phyloP scores from a whole-genome alignment of 108 stramenopile genomes.

The Nannochloropsis gaditana region DNA sequence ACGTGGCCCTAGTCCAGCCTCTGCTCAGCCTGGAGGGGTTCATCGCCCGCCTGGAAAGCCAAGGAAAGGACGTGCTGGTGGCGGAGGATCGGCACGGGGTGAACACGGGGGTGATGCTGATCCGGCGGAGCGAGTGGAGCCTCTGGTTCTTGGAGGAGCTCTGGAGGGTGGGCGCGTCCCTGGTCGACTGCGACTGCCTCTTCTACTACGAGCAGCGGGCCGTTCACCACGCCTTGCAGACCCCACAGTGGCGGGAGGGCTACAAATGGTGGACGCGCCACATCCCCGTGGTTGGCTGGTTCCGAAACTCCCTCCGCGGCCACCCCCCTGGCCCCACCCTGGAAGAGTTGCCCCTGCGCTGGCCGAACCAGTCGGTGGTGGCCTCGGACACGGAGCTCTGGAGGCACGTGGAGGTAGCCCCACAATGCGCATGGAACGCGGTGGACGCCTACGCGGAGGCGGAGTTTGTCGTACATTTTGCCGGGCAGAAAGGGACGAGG shows the following conservation, averaged over 20 bases:
- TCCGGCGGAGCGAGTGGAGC: not conserved
- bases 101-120: conserved; percentile 22
- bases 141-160: not conserved
- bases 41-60: not conserved
- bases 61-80: not conserved
- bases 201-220: conserved; percentile 22
- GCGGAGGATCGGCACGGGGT: conserved; percentile 23
- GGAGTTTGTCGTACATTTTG: conserved; percentile 22
- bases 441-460: not conserved
- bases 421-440: not conserved
- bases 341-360: not conserved
- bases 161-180: not conserved
- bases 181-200: not conserved
- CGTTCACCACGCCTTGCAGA: conserved; percentile 10
- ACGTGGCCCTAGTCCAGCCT: not conserved
- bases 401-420: not conserved
- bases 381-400: not conserved
- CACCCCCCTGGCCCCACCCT: not conserved
- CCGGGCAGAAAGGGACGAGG: conserved; percentile 20
- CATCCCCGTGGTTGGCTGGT: not conserved
- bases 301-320: not conserved
- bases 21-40: conserved; percentile 3
- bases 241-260: not conserved
- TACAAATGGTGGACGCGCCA: not conserved
- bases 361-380: not conserved